These are phyloP conservation scores for Phyllosticta paracitricarpa DNA, from an alignment of 2,329 filamentous ascomycete species.

Conservation along the genomic window DNA sequence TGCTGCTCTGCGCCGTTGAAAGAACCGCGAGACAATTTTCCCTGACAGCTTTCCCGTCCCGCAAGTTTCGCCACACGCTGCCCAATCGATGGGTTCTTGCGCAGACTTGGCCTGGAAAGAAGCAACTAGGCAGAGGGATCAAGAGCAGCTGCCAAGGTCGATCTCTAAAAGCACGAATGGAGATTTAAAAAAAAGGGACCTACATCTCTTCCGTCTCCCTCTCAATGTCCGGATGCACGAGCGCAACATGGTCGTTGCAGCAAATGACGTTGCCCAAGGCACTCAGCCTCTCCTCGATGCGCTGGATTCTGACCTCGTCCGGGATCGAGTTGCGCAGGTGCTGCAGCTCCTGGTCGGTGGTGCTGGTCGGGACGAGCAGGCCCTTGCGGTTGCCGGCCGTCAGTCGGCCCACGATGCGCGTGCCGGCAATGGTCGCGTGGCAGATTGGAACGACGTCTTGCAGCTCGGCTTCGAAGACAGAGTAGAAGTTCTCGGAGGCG, in stretches of 20 bases:
- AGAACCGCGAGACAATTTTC: background rate
- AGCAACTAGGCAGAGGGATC: background rate
- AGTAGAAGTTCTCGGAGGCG: conserved; percentile 98
- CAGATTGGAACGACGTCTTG: conserved; percentile 96
- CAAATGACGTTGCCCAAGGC: conserved; percentile 96
- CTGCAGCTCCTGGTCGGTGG: conserved; percentile 95
- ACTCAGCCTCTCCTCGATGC: conserved; percentile 93
- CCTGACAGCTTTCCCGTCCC: background rate
- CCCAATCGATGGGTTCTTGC: background rate
- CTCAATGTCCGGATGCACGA: conserved; percentile 93
- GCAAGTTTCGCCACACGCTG: background rate
- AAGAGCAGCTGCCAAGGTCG: background rate
- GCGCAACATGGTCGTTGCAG: conserved; percentile 90
- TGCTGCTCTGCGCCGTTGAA: conserved; percentile 6
- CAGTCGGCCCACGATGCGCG: conserved; percentile 88
- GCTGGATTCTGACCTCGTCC: conserved; percentile 84
- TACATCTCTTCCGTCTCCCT: conserved; percentile 94
- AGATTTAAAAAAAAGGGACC: background rate
- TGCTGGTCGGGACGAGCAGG: conserved; percentile 88
- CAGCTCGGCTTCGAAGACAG: conserved; percentile 94
- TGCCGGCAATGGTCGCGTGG: conserved; percentile 92
- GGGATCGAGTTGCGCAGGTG: conserved; percentile 93
- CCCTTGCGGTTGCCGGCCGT: conserved; percentile 96
- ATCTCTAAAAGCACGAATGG: background rate
- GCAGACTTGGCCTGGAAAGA: background rate